Evolutionary conservation across 495 filamentous ascomycete species (phyloP).

Genomic region (Penicillium ucsense): DNA sequence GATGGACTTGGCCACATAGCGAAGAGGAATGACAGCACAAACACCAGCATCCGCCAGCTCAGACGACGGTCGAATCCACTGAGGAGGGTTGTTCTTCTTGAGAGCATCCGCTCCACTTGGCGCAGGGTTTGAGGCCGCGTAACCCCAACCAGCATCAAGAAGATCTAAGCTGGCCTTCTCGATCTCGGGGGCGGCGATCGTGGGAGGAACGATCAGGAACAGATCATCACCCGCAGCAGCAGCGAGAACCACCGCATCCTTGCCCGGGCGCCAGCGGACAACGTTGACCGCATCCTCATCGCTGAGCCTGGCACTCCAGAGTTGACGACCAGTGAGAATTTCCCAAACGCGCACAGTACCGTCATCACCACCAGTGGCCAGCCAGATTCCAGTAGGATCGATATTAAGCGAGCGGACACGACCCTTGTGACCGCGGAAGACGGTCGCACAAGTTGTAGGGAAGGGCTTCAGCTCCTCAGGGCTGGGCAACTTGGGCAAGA

Average conservation of each 20-base stretch:
- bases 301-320: conserved; percentile 74
- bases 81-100: conserved; percentile 65
- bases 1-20: conserved; percentile 78
- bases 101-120: conserved; percentile 45
- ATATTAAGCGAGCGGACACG: conserved; percentile 74
- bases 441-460: conserved; percentile 73
- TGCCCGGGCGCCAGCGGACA: conserved; percentile 82
- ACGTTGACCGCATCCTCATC: conserved; percentile 76
- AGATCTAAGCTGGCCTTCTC: conserved; percentile 65
- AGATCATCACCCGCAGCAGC: conserved; percentile 78
- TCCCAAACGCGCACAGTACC: conserved; percentile 91
- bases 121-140: conserved; percentile 60
- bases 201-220: conserved; percentile 70
- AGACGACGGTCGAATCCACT: conserved; percentile 74
- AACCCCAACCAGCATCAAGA: conserved; percentile 81
- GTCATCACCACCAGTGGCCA: conserved; percentile 91
- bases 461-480: conserved; percentile 91
- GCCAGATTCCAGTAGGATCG: conserved; percentile 64
- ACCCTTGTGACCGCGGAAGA: conserved; percentile 83
- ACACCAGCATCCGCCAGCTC: conserved; percentile 68
- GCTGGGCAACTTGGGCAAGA: conserved; percentile 89
- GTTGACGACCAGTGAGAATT: conserved; percentile 71
- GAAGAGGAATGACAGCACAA: conserved; percentile 66
- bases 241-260: conserved; percentile 70
- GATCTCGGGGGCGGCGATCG: conserved; percentile 58